phyloP scores from a whole-genome alignment of 1,139 yeast species.

The Debaryomycetaceae sp. region DNA sequence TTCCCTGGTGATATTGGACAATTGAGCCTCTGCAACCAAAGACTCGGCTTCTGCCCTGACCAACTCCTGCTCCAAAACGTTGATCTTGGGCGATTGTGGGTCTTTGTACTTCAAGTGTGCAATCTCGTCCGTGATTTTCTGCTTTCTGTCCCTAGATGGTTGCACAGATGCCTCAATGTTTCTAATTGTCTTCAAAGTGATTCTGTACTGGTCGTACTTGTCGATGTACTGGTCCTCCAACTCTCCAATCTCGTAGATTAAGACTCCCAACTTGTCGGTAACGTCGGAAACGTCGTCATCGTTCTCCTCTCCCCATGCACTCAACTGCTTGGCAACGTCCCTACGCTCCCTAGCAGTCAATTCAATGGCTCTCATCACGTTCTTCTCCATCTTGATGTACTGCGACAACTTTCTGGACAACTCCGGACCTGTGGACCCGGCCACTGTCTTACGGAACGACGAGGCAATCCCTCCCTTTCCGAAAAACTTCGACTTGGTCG shows the following conservation, averaged over 20 bases:
- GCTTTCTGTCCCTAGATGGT: conserved; percentile 97
- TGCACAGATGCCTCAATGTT: conserved; percentile 97
- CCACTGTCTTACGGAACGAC: conserved; percentile 79
- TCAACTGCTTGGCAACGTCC: conserved; percentile 93
- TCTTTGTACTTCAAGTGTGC: conserved; percentile 98
- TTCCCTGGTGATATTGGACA: conserved; percentile 96
- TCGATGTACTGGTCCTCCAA: conserved; percentile 97
- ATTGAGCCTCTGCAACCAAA: conserved; percentile 97
- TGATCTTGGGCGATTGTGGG: conserved; percentile 94
- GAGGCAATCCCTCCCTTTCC: conserved; percentile 86
- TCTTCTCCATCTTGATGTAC: conserved; percentile 93
- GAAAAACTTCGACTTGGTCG: conserved; percentile 82
- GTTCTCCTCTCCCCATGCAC: conserved; percentile 96
- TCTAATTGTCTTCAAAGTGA: conserved; percentile 91
- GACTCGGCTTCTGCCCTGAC: conserved; percentile 99
- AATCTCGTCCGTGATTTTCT: conserved; percentile 94
- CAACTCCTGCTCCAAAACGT: conserved; percentile 94
- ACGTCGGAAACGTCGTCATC: conserved; percentile 97
- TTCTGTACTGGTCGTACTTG: conserved; percentile 95
- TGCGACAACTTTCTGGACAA: conserved; percentile 85
- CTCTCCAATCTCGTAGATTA: conserved; percentile 95
- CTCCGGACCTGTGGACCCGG: conserved; percentile 95
- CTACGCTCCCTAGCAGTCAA: conserved; percentile 92
- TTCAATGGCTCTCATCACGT: conserved; percentile 91
- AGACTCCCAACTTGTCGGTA: conserved; percentile 94